Base-by-base conservation (phyloP, 2,329 filamentous ascomycete genomes). In the Epichloe sylvatica region DNA sequence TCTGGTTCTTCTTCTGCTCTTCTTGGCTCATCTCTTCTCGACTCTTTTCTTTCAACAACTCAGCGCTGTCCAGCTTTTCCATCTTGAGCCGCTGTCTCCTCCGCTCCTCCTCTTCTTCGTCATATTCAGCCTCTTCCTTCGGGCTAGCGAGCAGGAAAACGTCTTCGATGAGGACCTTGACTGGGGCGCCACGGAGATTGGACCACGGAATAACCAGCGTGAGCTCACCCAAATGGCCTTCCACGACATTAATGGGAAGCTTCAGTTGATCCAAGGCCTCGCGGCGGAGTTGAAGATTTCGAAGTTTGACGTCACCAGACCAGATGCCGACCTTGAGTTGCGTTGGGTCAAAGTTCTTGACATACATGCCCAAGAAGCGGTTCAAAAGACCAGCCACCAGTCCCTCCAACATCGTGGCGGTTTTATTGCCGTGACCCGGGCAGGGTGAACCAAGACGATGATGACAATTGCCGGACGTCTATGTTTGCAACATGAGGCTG, bases 291-390 rank as follows among this genome's bases (percentile, higher is more conserved):
- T 98, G 86, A 52, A 99, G 82, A 61, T 98, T 83, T 53, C 83
- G 83, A 43, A 99, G 77, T 70, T 94, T 95, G 61, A 98, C 92
- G 72, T 99, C 92, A 60, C 94, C 92, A 21, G 87, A 94, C 92
- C 91, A 98, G 62, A 98, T 98, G 55, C 94, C 92, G 55, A 98
- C 90, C 65, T 98, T 98, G 57, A 99, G 78, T 73, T 98, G 92
- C 62, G 88, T 85, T 49, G 92, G 88, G 68, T 99, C 92, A 66
- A 99, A 98, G 70, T 98, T 97, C 77, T 94, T 90, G 69, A 99
- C 91, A 69, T 98, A 98, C 85, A 97, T 95, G 77, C 92, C 94
- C 80, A 99, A 73, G 71, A 98, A 97, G 74, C 94, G 86, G 74
- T 98, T 98, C 60, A 99, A 83, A 74, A 99, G 77, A 70, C 91